Conservation (phyloP, 1,139 yeast species). For the Yamadazyma buinensis region DNA sequence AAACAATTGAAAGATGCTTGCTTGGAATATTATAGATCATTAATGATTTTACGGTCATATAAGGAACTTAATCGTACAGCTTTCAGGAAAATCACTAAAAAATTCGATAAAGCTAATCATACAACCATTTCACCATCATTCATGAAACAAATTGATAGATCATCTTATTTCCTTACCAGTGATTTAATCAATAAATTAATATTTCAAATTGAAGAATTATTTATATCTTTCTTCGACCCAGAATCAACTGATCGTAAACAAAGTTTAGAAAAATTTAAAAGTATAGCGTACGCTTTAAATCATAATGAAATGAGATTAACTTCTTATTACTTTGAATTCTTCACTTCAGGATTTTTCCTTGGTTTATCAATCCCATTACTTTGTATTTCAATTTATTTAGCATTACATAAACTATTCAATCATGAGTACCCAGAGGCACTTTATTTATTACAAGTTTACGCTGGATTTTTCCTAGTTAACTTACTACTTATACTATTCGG, state of each 20-base stretch:
- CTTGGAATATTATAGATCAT: conserved; percentile 72
- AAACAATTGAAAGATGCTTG: conserved; percentile 74
- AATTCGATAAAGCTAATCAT: conserved; percentile 73
- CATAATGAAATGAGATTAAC: conserved; percentile 25
- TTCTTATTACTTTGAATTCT: conserved; percentile 42
- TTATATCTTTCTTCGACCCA: conserved; percentile 60
- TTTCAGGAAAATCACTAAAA: conserved; percentile 81
- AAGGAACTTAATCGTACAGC: conserved; percentile 81
- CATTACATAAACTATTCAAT: conserved; percentile 37
- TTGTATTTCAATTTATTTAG: conserved; percentile 48
- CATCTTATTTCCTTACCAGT: conserved; percentile 58
- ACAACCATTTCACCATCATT: conserved; percentile 48
- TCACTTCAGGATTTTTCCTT: conserved; percentile 57
- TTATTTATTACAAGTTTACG: conserved; percentile 82
- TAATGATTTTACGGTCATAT: conserved; percentile 75
- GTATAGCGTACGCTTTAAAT: conserved; percentile 42
- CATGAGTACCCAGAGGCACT: conserved; percentile 48
- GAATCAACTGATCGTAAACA: conserved; percentile 64
- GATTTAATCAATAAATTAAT: conserved; percentile 63
- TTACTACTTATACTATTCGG: conserved; percentile 62
- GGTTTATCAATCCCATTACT: conserved; percentile 73
- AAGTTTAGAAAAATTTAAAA: conserved; percentile 68
- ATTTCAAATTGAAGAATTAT: conserved; percentile 63
- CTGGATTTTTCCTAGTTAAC: conserved; percentile 71
- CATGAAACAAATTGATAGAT: conserved; percentile 54